phyloP scores from a whole-genome alignment of 768 basidiomycete genomes.

The Saitozyma podzolica region DNA sequence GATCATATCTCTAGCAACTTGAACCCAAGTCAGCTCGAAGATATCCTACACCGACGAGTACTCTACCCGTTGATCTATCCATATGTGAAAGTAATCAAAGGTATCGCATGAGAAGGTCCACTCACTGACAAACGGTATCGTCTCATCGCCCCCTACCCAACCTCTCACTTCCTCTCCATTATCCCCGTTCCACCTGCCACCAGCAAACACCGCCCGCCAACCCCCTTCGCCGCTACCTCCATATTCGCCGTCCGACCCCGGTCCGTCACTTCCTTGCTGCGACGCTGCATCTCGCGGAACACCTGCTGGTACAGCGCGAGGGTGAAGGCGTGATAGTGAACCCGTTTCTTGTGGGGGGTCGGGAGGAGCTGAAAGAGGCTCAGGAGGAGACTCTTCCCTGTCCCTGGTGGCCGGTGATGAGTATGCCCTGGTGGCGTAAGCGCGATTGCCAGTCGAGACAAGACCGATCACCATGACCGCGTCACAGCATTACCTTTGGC shows the following conservation, averaged over 20 bases:
- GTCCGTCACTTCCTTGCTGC: constrained; percentile 19
- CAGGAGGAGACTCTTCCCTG: constrained; percentile 61
- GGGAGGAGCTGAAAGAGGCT: constrained; percentile 61
- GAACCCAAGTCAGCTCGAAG: not conserved
- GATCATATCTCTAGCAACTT: constrained; percentile 51
- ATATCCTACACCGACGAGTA: not conserved
- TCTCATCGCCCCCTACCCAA: constrained; percentile 49
- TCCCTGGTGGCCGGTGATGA: constrained; percentile 60
- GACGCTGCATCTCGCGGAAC: constrained; percentile 58
- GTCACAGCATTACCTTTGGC: constrained; percentile 56
- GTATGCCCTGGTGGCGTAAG: constrained; percentile 55
- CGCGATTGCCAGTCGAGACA: constrained; percentile 12
- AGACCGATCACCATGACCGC: constrained; percentile 14
- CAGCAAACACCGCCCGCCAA: constrained; percentile 50
- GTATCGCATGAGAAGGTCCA: not conserved
- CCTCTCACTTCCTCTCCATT: constrained; percentile 36
- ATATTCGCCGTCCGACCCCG: constrained; percentile 30
- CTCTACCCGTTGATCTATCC: no score
- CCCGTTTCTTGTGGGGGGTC: constrained; percentile 60
- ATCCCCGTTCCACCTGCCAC: constrained; percentile 47
- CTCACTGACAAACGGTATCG: constrained; percentile 50
- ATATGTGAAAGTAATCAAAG: no score
- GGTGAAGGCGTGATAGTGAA: constrained; percentile 63
- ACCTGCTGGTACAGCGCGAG: constrained; percentile 62
- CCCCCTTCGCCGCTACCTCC: constrained; percentile 41